Conservation (phyloP, 164 flowering plant species). For the Cinnamomum micranthum region DNA sequence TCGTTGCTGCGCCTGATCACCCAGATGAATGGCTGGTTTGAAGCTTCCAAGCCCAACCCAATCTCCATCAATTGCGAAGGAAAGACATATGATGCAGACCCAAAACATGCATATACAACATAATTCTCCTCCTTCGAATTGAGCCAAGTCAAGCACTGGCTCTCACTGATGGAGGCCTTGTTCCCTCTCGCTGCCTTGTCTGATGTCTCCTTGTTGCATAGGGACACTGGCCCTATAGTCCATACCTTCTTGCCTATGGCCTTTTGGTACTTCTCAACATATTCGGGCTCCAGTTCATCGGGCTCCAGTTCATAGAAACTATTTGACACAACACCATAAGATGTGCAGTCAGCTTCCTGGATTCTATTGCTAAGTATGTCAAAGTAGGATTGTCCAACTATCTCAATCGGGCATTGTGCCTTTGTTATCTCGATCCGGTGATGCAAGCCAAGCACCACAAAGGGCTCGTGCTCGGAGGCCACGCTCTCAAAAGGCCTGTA, state of each 20-base stretch:
- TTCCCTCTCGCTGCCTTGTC: conserved; percentile 39
- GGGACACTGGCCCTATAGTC: conserved; percentile 51
- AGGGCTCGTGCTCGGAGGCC: conserved; percentile 23
- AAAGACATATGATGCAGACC: conserved; percentile 25
- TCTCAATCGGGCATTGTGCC: conserved; percentile 21
- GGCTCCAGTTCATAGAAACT: conserved; percentile 42
- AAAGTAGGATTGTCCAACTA: background rate
- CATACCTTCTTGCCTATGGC: conserved; percentile 26
- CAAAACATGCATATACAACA: conserved; percentile 51
- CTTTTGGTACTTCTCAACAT: conserved; percentile 20
- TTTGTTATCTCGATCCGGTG: conserved; percentile 25
- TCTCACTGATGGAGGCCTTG: conserved; percentile 25
- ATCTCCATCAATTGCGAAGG: conserved; percentile 40
- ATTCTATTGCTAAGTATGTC: background rate
- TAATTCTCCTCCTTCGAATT: conserved; percentile 29
- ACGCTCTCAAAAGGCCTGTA: conserved; percentile 16
- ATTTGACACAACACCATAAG: conserved; percentile 41
- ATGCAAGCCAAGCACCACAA: conserved; percentile 38
- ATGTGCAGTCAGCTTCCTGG: conserved; percentile 17
- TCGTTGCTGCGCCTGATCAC: conserved; percentile 21
- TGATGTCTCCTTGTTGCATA: conserved; percentile 20
- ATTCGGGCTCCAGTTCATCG: conserved; percentile 39
- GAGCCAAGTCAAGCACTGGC: conserved; percentile 39
- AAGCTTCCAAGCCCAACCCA: conserved; percentile 49
- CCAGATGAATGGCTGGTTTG: conserved; percentile 49